These are phyloP conservation scores for Leccinum subtestaceum DNA, from an alignment of 768 basidiomycete species.

Conservation along the genomic window DNA sequence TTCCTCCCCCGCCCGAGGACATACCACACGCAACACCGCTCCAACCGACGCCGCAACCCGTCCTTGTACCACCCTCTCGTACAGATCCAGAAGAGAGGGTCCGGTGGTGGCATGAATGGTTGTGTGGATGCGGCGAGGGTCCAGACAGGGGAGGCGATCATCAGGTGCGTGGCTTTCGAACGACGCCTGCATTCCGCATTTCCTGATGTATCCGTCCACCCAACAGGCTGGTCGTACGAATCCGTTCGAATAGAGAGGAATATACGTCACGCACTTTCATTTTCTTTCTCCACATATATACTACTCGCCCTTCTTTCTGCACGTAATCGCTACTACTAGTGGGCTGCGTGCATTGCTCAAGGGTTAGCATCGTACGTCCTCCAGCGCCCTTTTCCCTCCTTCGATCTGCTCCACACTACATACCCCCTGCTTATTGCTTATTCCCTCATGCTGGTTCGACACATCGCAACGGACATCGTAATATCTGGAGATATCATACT, in stretches of 20 bases:
- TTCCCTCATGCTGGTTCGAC: constrained; percentile 6
- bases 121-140: constrained; percentile 79
- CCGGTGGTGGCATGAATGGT: constrained; percentile 85
- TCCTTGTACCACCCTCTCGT: constrained; percentile 26
- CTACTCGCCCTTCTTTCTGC: constrained; percentile 2
- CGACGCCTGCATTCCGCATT: background rate
- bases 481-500: constrained; percentile 9
- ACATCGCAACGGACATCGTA: constrained; percentile 14
- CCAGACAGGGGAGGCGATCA: constrained; percentile 66
- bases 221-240: constrained; percentile 73
- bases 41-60: constrained; percentile 34
- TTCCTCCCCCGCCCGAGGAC: constrained; percentile 46
- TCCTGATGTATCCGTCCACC: background rate
- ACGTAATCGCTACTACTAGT: constrained; percentile 10
- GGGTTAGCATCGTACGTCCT: background rate
- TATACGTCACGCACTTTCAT: constrained; percentile 1
- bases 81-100: constrained; percentile 31
- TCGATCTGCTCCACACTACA: constrained; percentile 12
- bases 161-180: constrained; percentile 48
- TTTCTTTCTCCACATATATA: constrained; percentile 9
- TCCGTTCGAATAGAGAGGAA: constrained; percentile 42
- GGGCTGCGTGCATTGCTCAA: too few relatives aligned
- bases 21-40: constrained; percentile 37
- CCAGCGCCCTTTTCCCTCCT: constrained; percentile 1
- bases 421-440: constrained; percentile 25